Percentiles rank a stretch among this genome's conserved stretches.
Conservation (phyloP, 495 filamentous ascomycete species). For the Penicillium riverlandense region DNA sequence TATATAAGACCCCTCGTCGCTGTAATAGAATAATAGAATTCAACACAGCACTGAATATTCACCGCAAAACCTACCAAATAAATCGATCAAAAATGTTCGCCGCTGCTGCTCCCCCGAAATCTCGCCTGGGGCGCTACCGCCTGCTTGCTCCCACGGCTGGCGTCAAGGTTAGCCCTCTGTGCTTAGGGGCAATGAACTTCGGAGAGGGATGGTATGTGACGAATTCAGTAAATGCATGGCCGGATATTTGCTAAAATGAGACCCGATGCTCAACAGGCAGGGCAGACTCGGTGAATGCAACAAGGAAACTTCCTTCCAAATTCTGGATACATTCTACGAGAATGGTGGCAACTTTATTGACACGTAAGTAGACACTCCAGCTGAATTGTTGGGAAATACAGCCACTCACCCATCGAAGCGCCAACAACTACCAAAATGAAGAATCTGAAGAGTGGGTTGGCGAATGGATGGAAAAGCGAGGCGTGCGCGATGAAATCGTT, state of each 20-base stretch:
- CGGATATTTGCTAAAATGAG: too few relatives aligned
- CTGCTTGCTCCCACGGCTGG: constrained; percentile 51
- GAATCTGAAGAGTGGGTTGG: constrained; percentile 68
- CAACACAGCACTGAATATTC: background rate
- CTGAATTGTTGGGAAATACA: background rate
- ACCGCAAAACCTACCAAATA: background rate
- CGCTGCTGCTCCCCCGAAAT: constrained; percentile 7
- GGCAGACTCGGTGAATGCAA: constrained; percentile 49
- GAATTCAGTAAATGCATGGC: too few relatives aligned
- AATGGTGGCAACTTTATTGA: constrained; percentile 76
- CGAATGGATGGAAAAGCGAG: constrained; percentile 60
- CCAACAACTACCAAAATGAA: constrained; percentile 63
- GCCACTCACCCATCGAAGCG: constrained; percentile 3
- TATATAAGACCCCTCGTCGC: too few relatives aligned
- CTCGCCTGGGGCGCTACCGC: constrained; percentile 48
- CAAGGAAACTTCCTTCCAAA: constrained; percentile 52
- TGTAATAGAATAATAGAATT: too few relatives aligned
- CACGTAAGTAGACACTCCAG: constrained; percentile 26
- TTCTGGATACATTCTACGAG: constrained; percentile 61
- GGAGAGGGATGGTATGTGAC: constrained; percentile 41
- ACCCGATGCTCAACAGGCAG: constrained; percentile 13
- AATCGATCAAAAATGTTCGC: constrained; percentile 3
- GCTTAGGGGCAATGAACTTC: constrained; percentile 58
- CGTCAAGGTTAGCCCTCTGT: constrained; percentile 52
- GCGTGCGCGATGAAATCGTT: constrained; percentile 54